Evolutionary conservation across 73 alveolate genomes (phyloP), one percentile per base, ranked within the genome.

Genomic region (Paramecium pentaurelia): DNA sequence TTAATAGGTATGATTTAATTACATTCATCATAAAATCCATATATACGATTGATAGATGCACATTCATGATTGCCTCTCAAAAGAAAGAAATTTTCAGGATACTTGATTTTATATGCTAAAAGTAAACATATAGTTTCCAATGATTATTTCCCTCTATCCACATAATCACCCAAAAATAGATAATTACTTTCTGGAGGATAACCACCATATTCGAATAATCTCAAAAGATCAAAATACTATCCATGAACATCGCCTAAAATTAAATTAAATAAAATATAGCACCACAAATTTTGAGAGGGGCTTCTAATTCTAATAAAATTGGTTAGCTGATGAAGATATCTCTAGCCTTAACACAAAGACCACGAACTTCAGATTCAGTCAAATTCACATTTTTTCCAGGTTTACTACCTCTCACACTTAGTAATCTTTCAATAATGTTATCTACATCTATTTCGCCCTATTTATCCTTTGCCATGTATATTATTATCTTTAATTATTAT

Each of bases 61-160:
- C 99, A 97, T 97, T 98, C 99, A 95, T 98, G 99, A 95, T 98
- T 98, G 16, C 99, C 99, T 40, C 99, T 96, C 83, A 98, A 97
- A 83, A 98, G 92, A 95, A 98, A 98, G 94, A 98, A 98, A 93
- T 98, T 98, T 95, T 98, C 99, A 2, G 99, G 99, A 94, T 95
- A 98, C 93, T 98, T 98, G 44, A 96, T 95, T 96, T 98, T 96
- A 92, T 95, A 98, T 22, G 99, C 99, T 77, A 97, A 93, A 27
- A 97, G 97, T 42, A 97, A 93, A 95, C 99, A 97, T 28, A 97
- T 95, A 40, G 99, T 96, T 91, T 97, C 99, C 4, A 97, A 94
- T 36, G 97, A 88, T 87, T 97, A 95, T 95, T 97, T 98, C 58
- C 95, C 99, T 94, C 99, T 94, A 77, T 98, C 99, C 7, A 98